phyloP scores from a whole-genome alignment of 192 early-diverging fungal species.

The Entomortierella lignicola region DNA sequence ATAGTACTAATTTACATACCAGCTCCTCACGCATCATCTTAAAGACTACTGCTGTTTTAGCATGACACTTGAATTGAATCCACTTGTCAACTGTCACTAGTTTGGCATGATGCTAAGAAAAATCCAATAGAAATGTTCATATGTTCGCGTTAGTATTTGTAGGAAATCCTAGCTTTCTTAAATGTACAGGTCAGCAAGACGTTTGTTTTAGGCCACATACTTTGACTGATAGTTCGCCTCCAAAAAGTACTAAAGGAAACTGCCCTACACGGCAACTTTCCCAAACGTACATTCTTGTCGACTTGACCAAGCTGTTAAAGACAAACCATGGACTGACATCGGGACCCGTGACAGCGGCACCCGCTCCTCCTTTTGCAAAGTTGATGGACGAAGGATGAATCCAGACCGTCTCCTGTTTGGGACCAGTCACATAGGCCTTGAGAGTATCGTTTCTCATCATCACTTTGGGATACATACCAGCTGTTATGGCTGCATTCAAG shows the following conservation, averaged over 20 bases:
- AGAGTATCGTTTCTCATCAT: slow-evolving; percentile 53
- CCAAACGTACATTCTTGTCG: slow-evolving; percentile 63
- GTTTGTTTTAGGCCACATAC: slow-evolving; percentile 30
- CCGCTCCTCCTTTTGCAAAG: slow-evolving; percentile 55
- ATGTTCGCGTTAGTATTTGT: too few species aligned
- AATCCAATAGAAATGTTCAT: neutral
- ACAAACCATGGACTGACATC: slow-evolving; percentile 56
- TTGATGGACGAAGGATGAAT: slow-evolving; percentile 86
- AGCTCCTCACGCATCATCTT: slow-evolving; percentile 62
- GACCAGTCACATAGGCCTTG: slow-evolving; percentile 58
- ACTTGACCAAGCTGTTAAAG: slow-evolving; percentile 65
- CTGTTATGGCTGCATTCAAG: slow-evolving; percentile 79
- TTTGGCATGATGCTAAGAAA: slow-evolving; percentile 60
- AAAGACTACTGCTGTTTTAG: slow-evolving; percentile 62
- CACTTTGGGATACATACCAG: slow-evolving; percentile 88
- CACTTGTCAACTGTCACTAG: slow-evolving; percentile 60
- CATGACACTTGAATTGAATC: slow-evolving; percentile 64
- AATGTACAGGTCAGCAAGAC: neutral
- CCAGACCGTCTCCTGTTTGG: slow-evolving; percentile 61
- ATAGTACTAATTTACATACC: slow-evolving; percentile 23
- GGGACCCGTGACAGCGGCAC: slow-evolving; percentile 12
- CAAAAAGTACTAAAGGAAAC: slow-evolving; percentile 62
- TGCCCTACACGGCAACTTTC: slow-evolving; percentile 59
- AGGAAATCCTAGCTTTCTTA: too few species aligned
- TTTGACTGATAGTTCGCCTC: slow-evolving; percentile 57